Evolutionary conservation across 1,284 basidiomycete genomes (phyloP).

Genomic region (Ustilago esculenta): DNA sequence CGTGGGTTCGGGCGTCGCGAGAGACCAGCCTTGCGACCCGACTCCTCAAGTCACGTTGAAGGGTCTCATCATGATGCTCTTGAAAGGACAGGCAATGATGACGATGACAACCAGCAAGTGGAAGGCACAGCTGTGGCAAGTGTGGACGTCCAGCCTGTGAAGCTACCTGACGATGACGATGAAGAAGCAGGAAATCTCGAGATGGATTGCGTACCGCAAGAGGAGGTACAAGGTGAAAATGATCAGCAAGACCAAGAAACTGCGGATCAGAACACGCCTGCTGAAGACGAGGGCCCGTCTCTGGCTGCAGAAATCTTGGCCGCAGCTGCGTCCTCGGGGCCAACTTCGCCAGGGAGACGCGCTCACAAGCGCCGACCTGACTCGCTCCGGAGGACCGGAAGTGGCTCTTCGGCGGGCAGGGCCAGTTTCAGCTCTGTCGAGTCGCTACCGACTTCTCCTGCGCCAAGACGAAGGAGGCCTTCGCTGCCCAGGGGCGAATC

Average conservation of each 20-base stretch:
- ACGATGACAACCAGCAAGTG: not conserved
- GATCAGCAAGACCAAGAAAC: not conserved
- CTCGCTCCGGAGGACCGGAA: slow-evolving; percentile 22
- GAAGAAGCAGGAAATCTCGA: slow-evolving; percentile 45
- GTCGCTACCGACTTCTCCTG: slow-evolving; percentile 27
- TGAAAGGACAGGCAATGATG: not conserved
- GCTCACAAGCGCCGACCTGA: slow-evolving; percentile 17
- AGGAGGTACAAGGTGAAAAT: not conserved
- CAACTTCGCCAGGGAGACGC: slow-evolving; percentile 17
- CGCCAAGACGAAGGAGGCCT: slow-evolving; percentile 24
- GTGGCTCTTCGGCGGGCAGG: slow-evolving; percentile 23
- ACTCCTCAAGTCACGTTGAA: slow-evolving; percentile 5
- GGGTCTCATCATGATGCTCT: not conserved
- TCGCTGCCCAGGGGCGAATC: slow-evolving; percentile 19
- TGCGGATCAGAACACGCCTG: not conserved
- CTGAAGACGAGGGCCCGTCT: slow-evolving; percentile 7
- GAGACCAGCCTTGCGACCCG: slow-evolving; percentile 17
- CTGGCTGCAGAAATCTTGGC: slow-evolving; percentile 37
- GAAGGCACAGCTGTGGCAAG: not conserved
- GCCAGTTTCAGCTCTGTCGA: slow-evolving; percentile 23
- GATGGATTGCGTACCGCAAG: slow-evolving; percentile 36
- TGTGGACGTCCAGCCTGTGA: slow-evolving; percentile 1
- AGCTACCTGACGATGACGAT: slow-evolving; percentile 35
- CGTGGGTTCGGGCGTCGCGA: slow-evolving; percentile 34
- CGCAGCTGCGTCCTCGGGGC: slow-evolving; percentile 17